Conservation (phyloP, 768 basidiomycete genomes). For the Lactifluus hygrophoroides region DNA sequence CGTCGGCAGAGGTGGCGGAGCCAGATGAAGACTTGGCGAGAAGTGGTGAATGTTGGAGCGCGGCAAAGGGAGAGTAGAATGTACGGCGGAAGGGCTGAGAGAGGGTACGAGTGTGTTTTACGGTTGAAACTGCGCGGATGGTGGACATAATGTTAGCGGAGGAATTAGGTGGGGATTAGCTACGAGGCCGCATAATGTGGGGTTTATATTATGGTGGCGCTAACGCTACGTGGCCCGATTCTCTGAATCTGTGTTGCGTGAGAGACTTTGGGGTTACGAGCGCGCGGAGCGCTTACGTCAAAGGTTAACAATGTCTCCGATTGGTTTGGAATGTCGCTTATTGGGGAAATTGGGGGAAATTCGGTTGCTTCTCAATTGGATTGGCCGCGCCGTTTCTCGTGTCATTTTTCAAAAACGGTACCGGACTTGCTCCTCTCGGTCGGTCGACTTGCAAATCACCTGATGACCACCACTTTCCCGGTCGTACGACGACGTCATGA, state of each 20-base stretch:
- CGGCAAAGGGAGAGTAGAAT: slow-evolving; percentile 60
- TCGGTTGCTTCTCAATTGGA: not conserved
- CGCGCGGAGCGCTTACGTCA: not conserved
- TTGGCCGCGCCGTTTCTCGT: not conserved
- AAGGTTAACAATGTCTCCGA: not conserved
- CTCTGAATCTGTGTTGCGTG: no score
- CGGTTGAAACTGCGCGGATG: slow-evolving; percentile 21
- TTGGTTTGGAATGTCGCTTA: slow-evolving; percentile 11
- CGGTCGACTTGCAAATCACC: not conserved
- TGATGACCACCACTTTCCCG: not conserved
- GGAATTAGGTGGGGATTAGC: not conserved
- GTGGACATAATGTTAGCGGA: slow-evolving; percentile 23
- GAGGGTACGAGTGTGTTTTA: slow-evolving; percentile 27
- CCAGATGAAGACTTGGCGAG: slow-evolving; percentile 27
- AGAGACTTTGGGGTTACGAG: no score
- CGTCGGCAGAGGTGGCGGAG: not conserved
- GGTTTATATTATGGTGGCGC: not conserved
- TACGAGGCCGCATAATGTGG: not conserved
- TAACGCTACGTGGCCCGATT: no score
- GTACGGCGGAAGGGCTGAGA: slow-evolving; percentile 32
- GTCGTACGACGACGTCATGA: not conserved
- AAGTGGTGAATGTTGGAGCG: slow-evolving; percentile 35
- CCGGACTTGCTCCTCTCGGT: not conserved
- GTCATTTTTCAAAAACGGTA: not conserved
- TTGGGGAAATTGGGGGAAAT: no score